Evolutionary conservation across 2,329 filamentous ascomycete species (phyloP).

Genomic region (Cladosporium sp.): DNA sequence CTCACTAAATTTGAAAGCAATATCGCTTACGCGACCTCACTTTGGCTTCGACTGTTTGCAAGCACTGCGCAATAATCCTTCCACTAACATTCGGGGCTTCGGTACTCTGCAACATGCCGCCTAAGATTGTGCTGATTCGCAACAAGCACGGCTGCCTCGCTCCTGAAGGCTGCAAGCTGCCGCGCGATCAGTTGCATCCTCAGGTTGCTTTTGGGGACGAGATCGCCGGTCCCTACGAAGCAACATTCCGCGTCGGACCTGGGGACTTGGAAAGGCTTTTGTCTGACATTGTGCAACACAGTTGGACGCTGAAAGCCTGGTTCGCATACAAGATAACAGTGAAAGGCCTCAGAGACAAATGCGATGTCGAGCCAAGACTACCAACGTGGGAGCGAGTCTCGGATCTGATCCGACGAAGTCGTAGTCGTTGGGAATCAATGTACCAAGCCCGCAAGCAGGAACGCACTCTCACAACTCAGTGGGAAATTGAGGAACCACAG

Average conservation of each 20-base stretch:
- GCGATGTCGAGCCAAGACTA: not conserved
- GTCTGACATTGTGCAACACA: too few species aligned
- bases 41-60: too few species aligned
- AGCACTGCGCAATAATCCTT: too few species aligned
- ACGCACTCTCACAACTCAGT: not conserved
- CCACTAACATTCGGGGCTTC: too few species aligned
- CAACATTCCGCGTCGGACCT: not conserved
- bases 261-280: not conserved
- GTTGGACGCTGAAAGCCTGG: not conserved
- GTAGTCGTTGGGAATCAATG: too few species aligned
- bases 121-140: too few species aligned
- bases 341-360: not conserved
- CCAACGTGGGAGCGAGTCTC: not conserved
- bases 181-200: not conserved
- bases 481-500: not conserved
- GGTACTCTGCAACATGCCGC: too few species aligned
- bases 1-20: too few species aligned
- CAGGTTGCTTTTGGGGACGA: not conserved
- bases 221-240: not conserved
- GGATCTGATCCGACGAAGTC: not conserved
- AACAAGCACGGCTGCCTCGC: not conserved
- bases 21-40: too few species aligned
- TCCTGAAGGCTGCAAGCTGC: not conserved
- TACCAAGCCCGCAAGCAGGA: too few species aligned
- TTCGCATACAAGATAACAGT: not conserved